These are phyloP conservation scores for Phytophthora podocarpi DNA, from an alignment of 352 stramenopile species.

Conservation along the genomic window DNA sequence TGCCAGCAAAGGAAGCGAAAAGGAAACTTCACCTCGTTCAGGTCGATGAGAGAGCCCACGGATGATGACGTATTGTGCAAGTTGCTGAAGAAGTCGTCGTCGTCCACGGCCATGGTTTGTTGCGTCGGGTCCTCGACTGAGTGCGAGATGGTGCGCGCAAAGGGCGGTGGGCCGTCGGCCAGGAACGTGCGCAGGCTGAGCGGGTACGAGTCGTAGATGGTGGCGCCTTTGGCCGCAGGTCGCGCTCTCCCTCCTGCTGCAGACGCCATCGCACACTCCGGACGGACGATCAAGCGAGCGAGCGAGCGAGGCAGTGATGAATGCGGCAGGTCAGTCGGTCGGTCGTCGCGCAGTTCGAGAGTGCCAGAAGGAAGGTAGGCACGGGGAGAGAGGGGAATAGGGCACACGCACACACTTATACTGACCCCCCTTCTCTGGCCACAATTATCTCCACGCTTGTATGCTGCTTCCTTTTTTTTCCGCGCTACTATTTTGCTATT, in stretches of 20 bases:
- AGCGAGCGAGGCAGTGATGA: not conserved
- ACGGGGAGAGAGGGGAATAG: conserved; percentile 17
- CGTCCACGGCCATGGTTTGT: conserved; percentile 20
- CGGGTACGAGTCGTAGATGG: conserved; percentile 78
- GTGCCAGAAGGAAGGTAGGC: conserved; percentile 37
- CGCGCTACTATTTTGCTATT: not conserved
- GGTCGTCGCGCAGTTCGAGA: conserved; percentile 7
- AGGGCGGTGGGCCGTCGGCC: conserved; percentile 22
- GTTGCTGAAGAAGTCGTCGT: conserved; percentile 33
- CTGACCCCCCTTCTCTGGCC: conserved; percentile 16
- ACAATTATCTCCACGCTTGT: conserved; percentile 13
- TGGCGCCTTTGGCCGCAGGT: conserved; percentile 24
- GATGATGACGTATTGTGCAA: conserved; percentile 38
- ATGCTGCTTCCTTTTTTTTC: not conserved
- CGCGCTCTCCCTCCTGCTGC: conserved; percentile 13
- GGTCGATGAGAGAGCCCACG: conserved; percentile 22
- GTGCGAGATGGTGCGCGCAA: conserved; percentile 36
- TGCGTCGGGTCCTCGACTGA: conserved; percentile 25
- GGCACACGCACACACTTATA: not conserved
- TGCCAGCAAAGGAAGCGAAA: conserved; percentile 12
- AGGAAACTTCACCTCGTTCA: conserved; percentile 22
- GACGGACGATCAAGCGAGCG: not conserved
- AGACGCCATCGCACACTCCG: conserved; percentile 27
- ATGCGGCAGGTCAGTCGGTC: not conserved
- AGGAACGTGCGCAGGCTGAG: conserved; percentile 48